Evolutionary conservation across 2,329 filamentous ascomycete genomes (phyloP), one percentile per base, ranked within the genome.

Genomic region (Xylariaceae sp.): DNA sequence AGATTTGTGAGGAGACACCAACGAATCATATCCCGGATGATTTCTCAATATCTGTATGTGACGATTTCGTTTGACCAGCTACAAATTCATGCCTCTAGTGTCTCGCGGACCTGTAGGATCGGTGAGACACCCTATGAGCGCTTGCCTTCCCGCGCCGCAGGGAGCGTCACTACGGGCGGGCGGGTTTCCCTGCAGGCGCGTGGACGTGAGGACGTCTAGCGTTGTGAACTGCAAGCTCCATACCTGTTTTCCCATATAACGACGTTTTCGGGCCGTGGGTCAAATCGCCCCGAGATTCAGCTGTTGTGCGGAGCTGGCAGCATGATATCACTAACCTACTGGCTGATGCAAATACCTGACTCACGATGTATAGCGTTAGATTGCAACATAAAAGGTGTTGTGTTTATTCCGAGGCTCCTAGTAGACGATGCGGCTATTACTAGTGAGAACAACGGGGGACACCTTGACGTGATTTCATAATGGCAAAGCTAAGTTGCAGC

Each of bases 101-200:
- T n/a, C n/a, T n/a, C n/a, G n/a, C n/a, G n/a, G n/a, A n/a, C n/a
- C n/a, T n/a, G n/a, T n/a, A n/a, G n/a, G n/a, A n/a, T n/a, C n/a
- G n/a, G n/a, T n/a, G n/a, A n/a, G n/a, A n/a, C n/a, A n/a, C n/a
- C n/a, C 64, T 83, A 79, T 1, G 77, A 74, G 20, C 86, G 73
- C 20, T 65, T 66, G 32, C 70, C 61, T n/a, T 71, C 70, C 20
- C 65, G 60, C 18, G 67, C 54, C 9, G 74, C 62, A 3, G 82
- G 82, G 56, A 87, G 74, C 41, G 77, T 74, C 57, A 88, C 80
- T 29, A 88, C 76, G 41, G n/a, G 84, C 84, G 40, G 88, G 78
- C 3, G 83, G 84, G 66, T 87, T 88, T 63, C 86, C 85, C 46
- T 74, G 67, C 65, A 79, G 81, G 42, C 74, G 76, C 1, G 71